Evolutionary conservation across 257 asterid genomes (phyloP).

Genomic region (Ilex asprella): DNA sequence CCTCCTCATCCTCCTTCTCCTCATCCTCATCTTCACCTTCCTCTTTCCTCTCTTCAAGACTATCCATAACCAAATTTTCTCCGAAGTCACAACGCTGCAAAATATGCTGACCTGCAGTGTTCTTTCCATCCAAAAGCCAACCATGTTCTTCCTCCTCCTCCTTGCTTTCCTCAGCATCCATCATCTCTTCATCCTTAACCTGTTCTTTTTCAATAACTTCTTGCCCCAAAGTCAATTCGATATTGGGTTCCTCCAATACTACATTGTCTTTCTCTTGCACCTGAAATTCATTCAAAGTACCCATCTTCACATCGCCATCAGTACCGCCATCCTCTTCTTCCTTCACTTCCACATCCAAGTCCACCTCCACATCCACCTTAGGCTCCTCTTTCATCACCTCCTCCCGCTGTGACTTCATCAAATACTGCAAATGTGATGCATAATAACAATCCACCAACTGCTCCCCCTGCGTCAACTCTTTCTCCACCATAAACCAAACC

Average conservation of each 20-base stretch:
- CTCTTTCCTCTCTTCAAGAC: slow-evolving; percentile 23
- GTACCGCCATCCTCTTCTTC: slow-evolving; percentile 13
- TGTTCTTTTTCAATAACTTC: slow-evolving; percentile 37
- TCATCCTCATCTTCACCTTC: slow-evolving; percentile 25
- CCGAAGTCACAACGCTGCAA: slow-evolving; percentile 43
- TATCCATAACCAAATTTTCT: slow-evolving; percentile 23
- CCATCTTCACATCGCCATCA: slow-evolving; percentile 6
- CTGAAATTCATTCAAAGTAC: slow-evolving; percentile 10
- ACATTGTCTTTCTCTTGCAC: slow-evolving; percentile 9
- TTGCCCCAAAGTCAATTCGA: slow-evolving; percentile 72
- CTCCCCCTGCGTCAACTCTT: slow-evolving; percentile 66
- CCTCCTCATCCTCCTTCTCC: slow-evolving; percentile 15
- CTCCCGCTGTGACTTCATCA: slow-evolving; percentile 55
- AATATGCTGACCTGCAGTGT: slow-evolving; percentile 32
- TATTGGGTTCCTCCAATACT: slow-evolving; percentile 37
- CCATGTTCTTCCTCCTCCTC: slow-evolving; percentile 28
- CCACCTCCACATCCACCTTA: slow-evolving; percentile 15
- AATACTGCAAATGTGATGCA: slow-evolving; percentile 75
- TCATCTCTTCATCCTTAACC: slow-evolving; percentile 30
- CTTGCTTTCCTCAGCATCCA: slow-evolving; percentile 40
- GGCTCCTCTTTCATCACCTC: slow-evolving; percentile 27
- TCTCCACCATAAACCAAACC: slow-evolving; percentile 89
- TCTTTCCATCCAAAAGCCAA: slow-evolving; percentile 51
- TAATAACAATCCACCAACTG: slow-evolving; percentile 61
- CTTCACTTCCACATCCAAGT: slow-evolving; percentile 10